These are phyloP conservation scores for Jackrogersella multiformis DNA, from an alignment of 495 filamentous ascomycete species.

Conservation along the genomic window DNA sequence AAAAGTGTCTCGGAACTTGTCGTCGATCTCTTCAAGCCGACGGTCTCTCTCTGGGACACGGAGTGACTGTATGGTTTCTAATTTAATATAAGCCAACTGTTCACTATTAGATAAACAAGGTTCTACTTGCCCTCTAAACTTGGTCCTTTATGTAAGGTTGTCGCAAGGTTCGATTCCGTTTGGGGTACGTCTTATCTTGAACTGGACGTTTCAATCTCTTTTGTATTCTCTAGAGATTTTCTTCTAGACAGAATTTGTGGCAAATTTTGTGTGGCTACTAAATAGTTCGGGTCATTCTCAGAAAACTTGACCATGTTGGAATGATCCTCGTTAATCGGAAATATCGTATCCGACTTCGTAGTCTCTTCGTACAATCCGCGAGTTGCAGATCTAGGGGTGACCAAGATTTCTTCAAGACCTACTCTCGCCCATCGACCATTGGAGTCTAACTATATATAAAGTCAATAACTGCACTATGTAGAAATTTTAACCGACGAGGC, in stretches of 20 bases:
- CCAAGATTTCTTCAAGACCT: background rate
- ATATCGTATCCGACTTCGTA: background rate
- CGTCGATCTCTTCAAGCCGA: conserved; percentile 12
- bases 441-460: conserved; percentile 6
- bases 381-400: background rate
- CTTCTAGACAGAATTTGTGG: background rate
- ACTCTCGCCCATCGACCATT: conserved; percentile 9
- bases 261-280: background rate
- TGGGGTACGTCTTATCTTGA: background rate
- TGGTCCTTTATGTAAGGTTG: no score
- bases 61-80: conserved; percentile 11
- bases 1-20: conserved; percentile 18
- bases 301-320: conserved; percentile 4
- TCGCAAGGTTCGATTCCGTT: background rate
- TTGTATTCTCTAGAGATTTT: background rate
- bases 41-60: background rate
- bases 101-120: background rate
- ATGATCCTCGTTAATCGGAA: conserved; percentile 5
- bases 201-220: background rate
- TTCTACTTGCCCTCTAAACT: background rate
- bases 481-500: background rate
- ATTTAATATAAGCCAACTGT: background rate
- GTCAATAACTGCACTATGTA: background rate
- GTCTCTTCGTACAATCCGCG: background rate
- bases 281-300: background rate